Evolutionary conservation across 2,329 filamentous ascomycete genomes (phyloP).

Genomic region (Colletotrichum brevisporum): DNA sequence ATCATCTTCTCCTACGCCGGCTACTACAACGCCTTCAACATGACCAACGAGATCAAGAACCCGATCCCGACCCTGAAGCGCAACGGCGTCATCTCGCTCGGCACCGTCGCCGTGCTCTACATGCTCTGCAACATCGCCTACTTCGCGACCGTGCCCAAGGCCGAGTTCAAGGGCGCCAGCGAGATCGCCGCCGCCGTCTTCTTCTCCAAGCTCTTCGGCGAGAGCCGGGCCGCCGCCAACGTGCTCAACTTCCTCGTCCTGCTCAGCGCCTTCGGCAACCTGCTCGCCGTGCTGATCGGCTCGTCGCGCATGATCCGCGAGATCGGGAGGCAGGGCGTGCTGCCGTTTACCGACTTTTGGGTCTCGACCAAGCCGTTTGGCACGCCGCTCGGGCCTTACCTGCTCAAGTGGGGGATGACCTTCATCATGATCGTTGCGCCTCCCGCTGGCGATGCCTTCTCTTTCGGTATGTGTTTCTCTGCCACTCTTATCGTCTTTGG

Average conservation of each 20-base stretch:
- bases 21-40: slow-evolving; percentile 72
- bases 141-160: slow-evolving; percentile 67
- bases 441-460: slow-evolving; percentile 75
- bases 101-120: slow-evolving; percentile 68
- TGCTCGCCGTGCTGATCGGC: slow-evolving; percentile 69
- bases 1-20: slow-evolving; percentile 72
- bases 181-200: slow-evolving; percentile 71
- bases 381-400: slow-evolving; percentile 72
- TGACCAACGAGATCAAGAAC: slow-evolving; percentile 74
- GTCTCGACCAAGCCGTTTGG: slow-evolving; percentile 74
- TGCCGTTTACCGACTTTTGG: slow-evolving; percentile 74
- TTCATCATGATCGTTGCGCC: slow-evolving; percentile 72
- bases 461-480: slow-evolving; percentile 60
- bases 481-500: slow-evolving; percentile 6
- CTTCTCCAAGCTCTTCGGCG: slow-evolving; percentile 71
- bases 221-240: slow-evolving; percentile 57
- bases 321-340: slow-evolving; percentile 72
- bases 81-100: slow-evolving; percentile 63
- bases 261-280: slow-evolving; percentile 71
- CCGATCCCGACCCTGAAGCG: slow-evolving; percentile 68
- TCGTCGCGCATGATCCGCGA: slow-evolving; percentile 71
- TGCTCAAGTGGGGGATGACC: slow-evolving; percentile 70
- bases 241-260: slow-evolving; percentile 71
- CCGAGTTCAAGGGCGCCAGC: slow-evolving; percentile 65
- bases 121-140: slow-evolving; percentile 73